Percentiles rank a stretch among this genome's conserved stretches.
phyloP scores from a whole-genome alignment of 2,329 filamentous ascomycete species.

The Xylariomycetidae sp. region DNA sequence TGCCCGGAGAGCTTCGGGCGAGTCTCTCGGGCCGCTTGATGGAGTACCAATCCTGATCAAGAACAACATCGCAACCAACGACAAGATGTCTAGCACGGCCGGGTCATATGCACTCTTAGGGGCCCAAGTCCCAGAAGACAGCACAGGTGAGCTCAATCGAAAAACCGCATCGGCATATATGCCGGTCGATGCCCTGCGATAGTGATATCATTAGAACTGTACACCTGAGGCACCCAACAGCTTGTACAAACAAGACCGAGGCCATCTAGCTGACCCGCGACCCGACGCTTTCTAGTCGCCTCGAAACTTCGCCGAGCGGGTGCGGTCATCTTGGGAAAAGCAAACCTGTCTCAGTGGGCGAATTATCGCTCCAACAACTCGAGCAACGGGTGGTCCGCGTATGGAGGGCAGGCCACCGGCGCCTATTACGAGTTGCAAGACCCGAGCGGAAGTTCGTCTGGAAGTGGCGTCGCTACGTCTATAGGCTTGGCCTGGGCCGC shows the following conservation, averaged over 20 bases:
- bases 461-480: slow-evolving; percentile 55
- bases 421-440: slow-evolving; percentile 60
- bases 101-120: slow-evolving; percentile 61
- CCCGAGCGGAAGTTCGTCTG: slow-evolving; percentile 57
- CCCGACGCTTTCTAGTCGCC: no score
- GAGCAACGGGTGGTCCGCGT: slow-evolving; percentile 60
- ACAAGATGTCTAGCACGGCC: slow-evolving; percentile 58
- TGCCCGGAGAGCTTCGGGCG: slow-evolving; percentile 15
- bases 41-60: slow-evolving; percentile 64
- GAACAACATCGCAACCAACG: slow-evolving; percentile 60
- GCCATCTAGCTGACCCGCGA: no score
- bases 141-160: no score
- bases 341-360: slow-evolving; percentile 62
- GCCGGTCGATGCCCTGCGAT: no score
- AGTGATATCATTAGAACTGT: no score
- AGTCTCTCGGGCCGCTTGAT: slow-evolving; percentile 45
- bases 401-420: slow-evolving; percentile 57
- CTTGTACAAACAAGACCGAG: no score
- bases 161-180: no score
- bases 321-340: slow-evolving; percentile 61
- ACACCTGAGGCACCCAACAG: no score
- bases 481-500: slow-evolving; percentile 55
- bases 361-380: slow-evolving; percentile 55
- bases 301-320: slow-evolving; percentile 57
- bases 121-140: slow-evolving; percentile 51